These are phyloP conservation scores for Amaranthus palmeri DNA, from an alignment of 148 eudicot species.

Conservation along the genomic window DNA sequence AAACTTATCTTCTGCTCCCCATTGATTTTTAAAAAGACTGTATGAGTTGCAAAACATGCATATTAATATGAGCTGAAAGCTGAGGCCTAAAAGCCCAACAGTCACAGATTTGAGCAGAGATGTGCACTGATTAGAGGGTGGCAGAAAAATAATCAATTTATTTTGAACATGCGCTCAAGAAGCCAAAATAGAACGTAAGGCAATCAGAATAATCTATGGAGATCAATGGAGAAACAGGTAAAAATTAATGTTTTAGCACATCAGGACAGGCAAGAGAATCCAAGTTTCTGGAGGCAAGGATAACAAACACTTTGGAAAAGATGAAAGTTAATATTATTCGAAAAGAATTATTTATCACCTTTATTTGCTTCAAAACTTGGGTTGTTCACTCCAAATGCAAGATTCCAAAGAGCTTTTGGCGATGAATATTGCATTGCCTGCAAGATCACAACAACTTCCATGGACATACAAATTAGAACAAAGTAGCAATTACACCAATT, in stretches of 20 bases:
- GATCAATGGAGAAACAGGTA: background rate
- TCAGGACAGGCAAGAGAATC: background rate
- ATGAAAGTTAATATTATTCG: background rate
- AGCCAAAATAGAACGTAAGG: background rate
- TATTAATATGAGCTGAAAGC: too few relatives aligned
- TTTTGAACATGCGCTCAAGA: background rate
- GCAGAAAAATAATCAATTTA: background rate
- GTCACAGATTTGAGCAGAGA: background rate
- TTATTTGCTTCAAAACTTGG: conserved; percentile 48
- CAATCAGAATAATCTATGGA: background rate
- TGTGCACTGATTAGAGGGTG: background rate
- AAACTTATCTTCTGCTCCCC: background rate
- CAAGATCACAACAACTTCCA: conserved; percentile 49
- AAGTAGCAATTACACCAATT: background rate
- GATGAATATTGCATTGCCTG: conserved; percentile 99
- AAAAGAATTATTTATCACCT: conserved; percentile 34
- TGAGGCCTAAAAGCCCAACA: too few relatives aligned
- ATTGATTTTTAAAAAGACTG: background rate
- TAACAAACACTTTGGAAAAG: background rate
- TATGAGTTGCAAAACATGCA: background rate
- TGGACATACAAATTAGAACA: conserved; percentile 29
- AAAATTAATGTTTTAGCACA: too few relatives aligned
- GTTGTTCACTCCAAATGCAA: conserved; percentile 55
- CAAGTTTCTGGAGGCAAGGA: background rate
- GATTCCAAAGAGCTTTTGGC: conserved; percentile 93